Evolutionary conservation across 495 filamentous ascomycete genomes (phyloP), one percentile per base, ranked within the genome.

Genomic region (Aspergillus asperescens): DNA sequence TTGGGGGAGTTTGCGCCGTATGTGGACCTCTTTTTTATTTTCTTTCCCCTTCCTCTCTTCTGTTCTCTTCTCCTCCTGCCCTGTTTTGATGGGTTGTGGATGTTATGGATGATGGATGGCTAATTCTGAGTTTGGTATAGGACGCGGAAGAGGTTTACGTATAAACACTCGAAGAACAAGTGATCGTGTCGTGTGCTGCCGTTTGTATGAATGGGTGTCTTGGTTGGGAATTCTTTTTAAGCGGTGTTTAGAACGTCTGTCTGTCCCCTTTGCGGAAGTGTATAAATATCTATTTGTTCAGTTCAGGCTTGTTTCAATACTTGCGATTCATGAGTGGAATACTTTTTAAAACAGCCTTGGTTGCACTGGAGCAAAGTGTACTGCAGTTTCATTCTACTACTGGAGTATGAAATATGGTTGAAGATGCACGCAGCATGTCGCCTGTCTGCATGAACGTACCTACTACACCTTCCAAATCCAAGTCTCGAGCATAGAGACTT

Each of bases 1-100:
- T 76, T 98, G 62, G 93, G 93, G 55, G 94, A 97, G 75, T 98
- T 96, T 70, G 82, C 90, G 55, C 62, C 80, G 90, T 96, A 82
- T 69, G 91, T 84, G 37, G n/a, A n/a, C n/a, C n/a, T n/a, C n/a
- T n/a, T n/a, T n/a, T n/a, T 47, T 22, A 38, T 8, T 10, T 6
- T 18, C 19, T 16, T 15, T 15, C 35, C 2, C 37, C 35, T 51
- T 23, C n/a, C 40, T 51, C 32, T 39, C 12, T 22, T 35, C 29
- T 42, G 16, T 40, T 48, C 31, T 46, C 29, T 42, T 19, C 42
- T 48, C 31, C 43, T 39, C 38, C 13, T 34, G 34, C 44, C 5
- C 20, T 45, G 18, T 19, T 9, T 23, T 32, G 43, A n/a, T n/a
- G 15, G 42, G 27, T 8, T 23, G 43, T 20, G 15, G 25, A 9